A percentile compares a stretch with the other conserved stretches of the same genome.
phyloP scores from a whole-genome alignment of 495 filamentous ascomycete genomes.

The Aspergillus hancockii region DNA sequence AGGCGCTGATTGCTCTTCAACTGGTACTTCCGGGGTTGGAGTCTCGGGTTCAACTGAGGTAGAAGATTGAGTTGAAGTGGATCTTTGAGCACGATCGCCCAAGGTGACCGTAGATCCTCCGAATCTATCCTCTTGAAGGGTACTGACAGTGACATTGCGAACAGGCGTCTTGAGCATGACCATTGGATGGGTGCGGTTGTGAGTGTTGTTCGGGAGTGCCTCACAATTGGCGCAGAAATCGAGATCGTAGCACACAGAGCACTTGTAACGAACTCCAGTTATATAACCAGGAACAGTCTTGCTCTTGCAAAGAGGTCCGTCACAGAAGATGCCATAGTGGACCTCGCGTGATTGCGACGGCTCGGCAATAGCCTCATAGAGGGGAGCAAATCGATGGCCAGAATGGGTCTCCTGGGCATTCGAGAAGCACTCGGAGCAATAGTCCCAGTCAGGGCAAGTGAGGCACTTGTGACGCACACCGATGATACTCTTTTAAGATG shows the following conservation, averaged over 20 bases:
- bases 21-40: slow-evolving; percentile 67
- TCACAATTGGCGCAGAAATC: slow-evolving; percentile 97
- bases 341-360: slow-evolving; percentile 48
- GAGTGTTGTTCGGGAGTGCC: slow-evolving; percentile 75
- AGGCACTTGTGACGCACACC: slow-evolving; percentile 97
- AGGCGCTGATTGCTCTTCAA: slow-evolving; percentile 52
- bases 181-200: slow-evolving; percentile 93
- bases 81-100: slow-evolving; percentile 59
- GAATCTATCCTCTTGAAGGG: slow-evolving; percentile 70
- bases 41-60: slow-evolving; percentile 51
- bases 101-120: slow-evolving; percentile 60
- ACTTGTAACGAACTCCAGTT: slow-evolving; percentile 88
- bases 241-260: slow-evolving; percentile 91
- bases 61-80: slow-evolving; percentile 52
- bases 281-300: slow-evolving; percentile 66
- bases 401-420: slow-evolving; percentile 69
- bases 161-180: slow-evolving; percentile 97
- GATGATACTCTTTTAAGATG: slow-evolving; percentile 60
- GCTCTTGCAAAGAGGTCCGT: slow-evolving; percentile 83
- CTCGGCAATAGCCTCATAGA: slow-evolving; percentile 76
- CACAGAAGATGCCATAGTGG: slow-evolving; percentile 89
- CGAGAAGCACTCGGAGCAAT: slow-evolving; percentile 76
- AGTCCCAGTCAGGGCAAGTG: slow-evolving; percentile 97
- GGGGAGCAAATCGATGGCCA: slow-evolving; percentile 84
- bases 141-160: slow-evolving; percentile 84